phyloP scores from a whole-genome alignment of 768 basidiomycete genomes.

The Suillus paluster region DNA sequence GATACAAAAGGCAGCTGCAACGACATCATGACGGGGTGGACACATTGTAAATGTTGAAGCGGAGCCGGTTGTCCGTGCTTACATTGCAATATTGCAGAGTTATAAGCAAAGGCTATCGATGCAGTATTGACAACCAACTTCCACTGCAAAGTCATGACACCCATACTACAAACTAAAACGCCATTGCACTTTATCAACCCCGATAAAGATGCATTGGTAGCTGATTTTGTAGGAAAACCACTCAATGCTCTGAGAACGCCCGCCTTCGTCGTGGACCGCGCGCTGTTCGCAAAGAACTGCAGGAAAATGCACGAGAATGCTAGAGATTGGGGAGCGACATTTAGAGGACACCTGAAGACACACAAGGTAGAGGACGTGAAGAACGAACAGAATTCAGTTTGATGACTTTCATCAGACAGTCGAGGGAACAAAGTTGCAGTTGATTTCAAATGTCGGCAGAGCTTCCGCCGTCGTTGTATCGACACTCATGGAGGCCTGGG shows the following conservation, averaged over 20 bases:
- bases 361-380: constrained; percentile 60
- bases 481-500: constrained; percentile 85
- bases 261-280: constrained; percentile 77
- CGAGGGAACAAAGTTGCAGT: constrained; percentile 75
- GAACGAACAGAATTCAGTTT: background rate
- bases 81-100: background rate
- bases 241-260: constrained; percentile 71
- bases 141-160: constrained; percentile 23
- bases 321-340: constrained; percentile 66
- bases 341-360: constrained; percentile 86
- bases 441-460: constrained; percentile 54
- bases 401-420: constrained; percentile 52
- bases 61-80: background rate
- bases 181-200: constrained; percentile 46
- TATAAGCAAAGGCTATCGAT: background rate
- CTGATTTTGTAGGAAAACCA: constrained; percentile 60
- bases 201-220: constrained; percentile 51
- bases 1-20: background rate
- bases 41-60: background rate
- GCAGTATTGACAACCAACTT: background rate
- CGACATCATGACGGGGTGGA: background rate
- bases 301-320: constrained; percentile 71
- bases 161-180: constrained; percentile 49
- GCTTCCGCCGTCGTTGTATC: constrained; percentile 75
- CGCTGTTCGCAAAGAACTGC: constrained; percentile 75